A percentile compares a stretch with the other conserved stretches of the same genome.
Conservation (phyloP, 345 rosid genomes). For the thale cress (Arabidopsis thaliana) region TAIR10.1 NC_003076.8:6572001-6572500, state of each 20-base stretch:
- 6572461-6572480: constrained; percentile 81
- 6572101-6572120: constrained; percentile 83
- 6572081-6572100: constrained; percentile 87
- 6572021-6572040: constrained; percentile 77
- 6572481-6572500: constrained; percentile 91
- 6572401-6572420: constrained; percentile 72
- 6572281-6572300: not conserved
- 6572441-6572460: constrained; percentile 89
- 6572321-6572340: constrained; percentile 21
- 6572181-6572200: constrained; percentile 74
- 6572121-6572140: constrained; percentile 50
- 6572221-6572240: constrained; percentile 67
- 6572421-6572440: constrained; percentile 72
- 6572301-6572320: not conserved
- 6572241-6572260: constrained; percentile 31
- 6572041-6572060: constrained; percentile 78
- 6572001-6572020: constrained; percentile 85
- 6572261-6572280: not conserved
- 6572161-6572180: constrained; percentile 74
- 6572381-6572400: constrained; percentile 79
- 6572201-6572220: constrained; percentile 66
- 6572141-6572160: constrained; percentile 52
- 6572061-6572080: constrained; percentile 74
- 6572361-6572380: constrained; percentile 20
- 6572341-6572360: not conserved